These are phyloP conservation scores for Mollisiaceae sp. DNA, from an alignment of 2,329 filamentous ascomycete species.

Conservation along the genomic window DNA sequence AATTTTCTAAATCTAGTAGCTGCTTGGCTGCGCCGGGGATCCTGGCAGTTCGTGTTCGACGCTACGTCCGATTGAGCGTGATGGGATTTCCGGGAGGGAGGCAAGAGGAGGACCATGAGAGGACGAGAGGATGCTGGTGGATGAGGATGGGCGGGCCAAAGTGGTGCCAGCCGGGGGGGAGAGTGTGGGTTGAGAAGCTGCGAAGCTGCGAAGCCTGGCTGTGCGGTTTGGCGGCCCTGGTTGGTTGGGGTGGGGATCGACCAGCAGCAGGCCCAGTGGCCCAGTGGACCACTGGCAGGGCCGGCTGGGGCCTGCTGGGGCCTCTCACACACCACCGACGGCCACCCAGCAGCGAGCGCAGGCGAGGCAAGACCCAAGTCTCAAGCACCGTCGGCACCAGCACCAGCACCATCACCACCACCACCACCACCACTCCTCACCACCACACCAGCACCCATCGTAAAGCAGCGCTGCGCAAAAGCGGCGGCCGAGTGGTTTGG, in stretches of 20 bases:
- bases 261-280: background rate
- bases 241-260: slow-evolving; percentile 14
- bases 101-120: background rate
- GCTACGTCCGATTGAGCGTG: slow-evolving; percentile 21
- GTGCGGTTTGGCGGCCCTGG: background rate
- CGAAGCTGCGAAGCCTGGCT: background rate
- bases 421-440: background rate
- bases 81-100: slow-evolving; percentile 21
- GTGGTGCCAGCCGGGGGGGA: background rate
- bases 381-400: background rate
- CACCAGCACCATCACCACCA: background rate
- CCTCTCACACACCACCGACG: slow-evolving; percentile 1
- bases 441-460: too few species aligned
- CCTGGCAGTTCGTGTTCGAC: slow-evolving; percentile 30
- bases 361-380: background rate
- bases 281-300: background rate
- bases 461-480: too few species aligned
- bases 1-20: slow-evolving; percentile 31
- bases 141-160: background rate
- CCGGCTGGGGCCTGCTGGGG: background rate
- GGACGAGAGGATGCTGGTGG: background rate
- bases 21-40: slow-evolving; percentile 18
- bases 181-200: background rate
- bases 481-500: too few species aligned
- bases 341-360: background rate